A percentile compares a stretch with the other conserved stretches of the same genome.
Conservation (phyloP, 1,284 basidiomycete species). For the Cryptococcus hybrid region DNA sequence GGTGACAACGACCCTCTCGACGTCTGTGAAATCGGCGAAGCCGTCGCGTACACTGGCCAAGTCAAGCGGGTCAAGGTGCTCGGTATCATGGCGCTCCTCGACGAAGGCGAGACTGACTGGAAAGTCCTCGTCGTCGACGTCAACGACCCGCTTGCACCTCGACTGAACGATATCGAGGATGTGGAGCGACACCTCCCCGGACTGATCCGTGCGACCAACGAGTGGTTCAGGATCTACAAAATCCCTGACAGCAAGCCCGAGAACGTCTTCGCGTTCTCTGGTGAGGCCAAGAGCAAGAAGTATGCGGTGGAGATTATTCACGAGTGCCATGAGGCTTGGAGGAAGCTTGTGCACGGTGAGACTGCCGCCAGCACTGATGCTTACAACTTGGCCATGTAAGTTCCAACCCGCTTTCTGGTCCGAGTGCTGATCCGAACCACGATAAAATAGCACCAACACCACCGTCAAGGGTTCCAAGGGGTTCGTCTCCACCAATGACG, state of each 20-base stretch:
- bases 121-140: slow-evolving; percentile 98
- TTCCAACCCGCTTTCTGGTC: slow-evolving; percentile 15
- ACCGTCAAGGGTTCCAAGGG: slow-evolving; percentile 74
- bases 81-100: slow-evolving; percentile 98
- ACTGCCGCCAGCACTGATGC: slow-evolving; percentile 63
- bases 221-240: slow-evolving; percentile 96
- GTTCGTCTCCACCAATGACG: slow-evolving; percentile 64
- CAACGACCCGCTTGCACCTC: slow-evolving; percentile 90
- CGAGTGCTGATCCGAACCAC: background rate
- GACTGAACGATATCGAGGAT: slow-evolving; percentile 99
- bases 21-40: slow-evolving; percentile 99
- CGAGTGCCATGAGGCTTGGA: slow-evolving; percentile 99
- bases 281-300: slow-evolving; percentile 99
- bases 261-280: slow-evolving; percentile 98
- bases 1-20: slow-evolving; percentile 99
- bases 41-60: slow-evolving; percentile 95
- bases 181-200: slow-evolving; percentile 98
- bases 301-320: slow-evolving; percentile 99
- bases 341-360: slow-evolving; percentile 84
- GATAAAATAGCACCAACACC: slow-evolving; percentile 53
- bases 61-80: slow-evolving; percentile 99
- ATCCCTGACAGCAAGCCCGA: slow-evolving; percentile 96
- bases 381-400: slow-evolving; percentile 79
- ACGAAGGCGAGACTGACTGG: slow-evolving; percentile 99
- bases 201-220: slow-evolving; percentile 92